Evolutionary conservation across 1,284 basidiomycete species (phyloP), one percentile per base, ranked within the genome.

Genomic region (Cryptococcus sp.): DNA sequence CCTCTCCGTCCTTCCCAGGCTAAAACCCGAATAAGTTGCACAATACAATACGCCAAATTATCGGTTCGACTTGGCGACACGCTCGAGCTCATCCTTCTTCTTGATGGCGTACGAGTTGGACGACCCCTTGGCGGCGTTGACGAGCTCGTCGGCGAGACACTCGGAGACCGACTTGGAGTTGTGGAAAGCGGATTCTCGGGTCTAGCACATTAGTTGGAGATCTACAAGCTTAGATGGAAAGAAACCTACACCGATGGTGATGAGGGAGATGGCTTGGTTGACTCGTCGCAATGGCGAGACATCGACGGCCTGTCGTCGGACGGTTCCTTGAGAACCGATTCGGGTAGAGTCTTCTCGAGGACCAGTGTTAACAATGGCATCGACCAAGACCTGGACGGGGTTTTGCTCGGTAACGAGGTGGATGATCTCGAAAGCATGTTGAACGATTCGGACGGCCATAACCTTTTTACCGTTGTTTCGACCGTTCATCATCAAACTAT

Each of bases 401-500:
- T 99, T 99, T 79, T 94, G 91, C 83, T 99, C 95, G 68, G 91
- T 92, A 76, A 99, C 88, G 73, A 99, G 90, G 82, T 98, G 87
- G 78, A 98, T 95, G 78, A 99, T 95, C 80, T 99, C 95, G 75
- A 98, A 99, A 49, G 95, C 90, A 78, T 99, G 95, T 57, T 92
- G 89, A 68, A 99, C 95, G 69, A 99, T 99, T 77, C 95, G 92
- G 77, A 99, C 90, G 67, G 95, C 87, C 78, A 99, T 80, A 75
- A 97, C 85, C 80, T 98, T 98, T 83, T 98, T 98, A 74, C 95
- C 95, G 80, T 95, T 98, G 87, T 99, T 99, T 77, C 95, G 92
- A 63, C 95, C 95, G 80, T 98, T 97, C 94, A 98, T 98, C 95
- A 98, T 97, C 74, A 95, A 78, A 73, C 88, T 91, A 63, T 21